Percentiles rank a stretch among this genome's conserved stretches.
Evolutionary conservation across 257 asterid species (phyloP).

Genomic region (Fraxinus quadrangulata): DNA sequence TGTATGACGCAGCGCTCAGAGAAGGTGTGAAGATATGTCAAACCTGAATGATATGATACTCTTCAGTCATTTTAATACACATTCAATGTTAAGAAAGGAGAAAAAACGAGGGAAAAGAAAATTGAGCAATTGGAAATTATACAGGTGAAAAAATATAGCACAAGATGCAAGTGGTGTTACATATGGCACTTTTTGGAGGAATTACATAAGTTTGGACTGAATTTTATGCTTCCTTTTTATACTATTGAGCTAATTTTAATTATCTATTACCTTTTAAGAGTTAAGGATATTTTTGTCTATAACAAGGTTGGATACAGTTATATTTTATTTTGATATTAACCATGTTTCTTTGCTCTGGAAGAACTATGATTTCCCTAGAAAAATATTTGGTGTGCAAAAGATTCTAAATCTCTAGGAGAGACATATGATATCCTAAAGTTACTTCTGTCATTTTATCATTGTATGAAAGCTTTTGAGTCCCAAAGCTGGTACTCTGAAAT

Average conservation of each 20-base stretch:
- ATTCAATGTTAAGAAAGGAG: not conserved
- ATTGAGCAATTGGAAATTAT: not conserved
- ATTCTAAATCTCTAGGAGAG: not conserved
- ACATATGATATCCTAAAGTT: not conserved
- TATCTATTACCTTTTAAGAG: not conserved
- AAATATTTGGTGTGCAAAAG: not conserved
- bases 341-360: not conserved
- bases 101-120: not conserved
- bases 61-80: constrained; percentile 9
- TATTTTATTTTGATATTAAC: not conserved
- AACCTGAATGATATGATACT: constrained; percentile 47
- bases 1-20: constrained; percentile 79
- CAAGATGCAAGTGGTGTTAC: not conserved
- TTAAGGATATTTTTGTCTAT: not conserved
- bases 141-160: not conserved
- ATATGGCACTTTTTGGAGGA: not conserved
- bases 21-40: constrained; percentile 77
- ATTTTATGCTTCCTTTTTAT: not conserved
- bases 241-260: not conserved
- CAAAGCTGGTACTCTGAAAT: not conserved
- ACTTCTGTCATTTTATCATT: not conserved
- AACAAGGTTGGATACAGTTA: not conserved
- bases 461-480: not conserved
- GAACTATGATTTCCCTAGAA: not conserved
- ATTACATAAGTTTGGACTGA: not conserved